Evolutionary conservation across 2,329 filamentous ascomycete genomes (phyloP).

Genomic region (Talaromyces sp.): DNA sequence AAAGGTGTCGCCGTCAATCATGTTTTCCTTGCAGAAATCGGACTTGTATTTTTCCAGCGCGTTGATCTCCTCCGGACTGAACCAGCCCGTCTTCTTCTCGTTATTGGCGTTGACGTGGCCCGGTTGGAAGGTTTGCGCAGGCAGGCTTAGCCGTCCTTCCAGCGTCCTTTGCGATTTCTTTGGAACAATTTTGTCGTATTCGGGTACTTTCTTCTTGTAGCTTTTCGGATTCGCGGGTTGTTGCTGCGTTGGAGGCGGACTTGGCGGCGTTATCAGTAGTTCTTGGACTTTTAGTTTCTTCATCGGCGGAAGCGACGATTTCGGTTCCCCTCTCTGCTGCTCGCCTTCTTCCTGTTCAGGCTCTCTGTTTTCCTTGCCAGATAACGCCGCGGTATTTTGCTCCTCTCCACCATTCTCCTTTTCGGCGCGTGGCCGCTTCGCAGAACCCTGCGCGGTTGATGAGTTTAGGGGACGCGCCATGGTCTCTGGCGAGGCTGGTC

Average conservation of each 20-base stretch:
- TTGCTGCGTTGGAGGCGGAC: background rate
- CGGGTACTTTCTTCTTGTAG: background rate
- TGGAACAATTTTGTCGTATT: background rate
- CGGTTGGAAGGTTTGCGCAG: background rate
- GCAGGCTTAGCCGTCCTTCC: background rate
- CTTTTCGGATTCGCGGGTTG: background rate
- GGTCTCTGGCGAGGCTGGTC: background rate
- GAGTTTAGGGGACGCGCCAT: background rate
- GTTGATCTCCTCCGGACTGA: conserved; percentile 24
- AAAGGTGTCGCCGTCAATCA: conserved; percentile 18
- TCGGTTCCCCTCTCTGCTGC: background rate
- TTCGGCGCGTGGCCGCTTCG: background rate
- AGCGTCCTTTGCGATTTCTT: background rate
- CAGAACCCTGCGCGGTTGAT: background rate
- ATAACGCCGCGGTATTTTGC: background rate
- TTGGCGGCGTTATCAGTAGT: background rate
- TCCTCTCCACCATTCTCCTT: background rate
- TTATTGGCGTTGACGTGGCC: conserved; percentile 11
- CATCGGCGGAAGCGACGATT: background rate
- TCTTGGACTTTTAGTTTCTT: background rate
- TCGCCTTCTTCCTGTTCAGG: background rate
- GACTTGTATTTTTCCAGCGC: conserved; percentile 28
- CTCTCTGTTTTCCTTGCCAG: background rate
- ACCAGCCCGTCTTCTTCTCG: conserved; percentile 23
- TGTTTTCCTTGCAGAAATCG: conserved; percentile 27